phyloP scores from a whole-genome alignment of 2,329 filamentous ascomycete species.

The Aspergillus sp. region DNA sequence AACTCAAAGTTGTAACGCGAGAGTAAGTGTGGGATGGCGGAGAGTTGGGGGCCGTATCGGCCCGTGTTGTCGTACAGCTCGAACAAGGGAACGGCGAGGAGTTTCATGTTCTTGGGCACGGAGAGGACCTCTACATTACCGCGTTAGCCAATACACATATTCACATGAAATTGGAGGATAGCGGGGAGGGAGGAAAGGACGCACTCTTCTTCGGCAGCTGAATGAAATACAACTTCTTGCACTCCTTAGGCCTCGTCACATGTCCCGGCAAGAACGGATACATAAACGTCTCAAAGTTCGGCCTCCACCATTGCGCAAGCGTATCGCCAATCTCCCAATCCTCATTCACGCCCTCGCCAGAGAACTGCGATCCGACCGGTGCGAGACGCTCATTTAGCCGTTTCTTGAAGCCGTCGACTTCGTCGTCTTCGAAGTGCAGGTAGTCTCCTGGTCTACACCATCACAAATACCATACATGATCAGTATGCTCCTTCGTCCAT shows the following conservation, averaged over 20 bases:
- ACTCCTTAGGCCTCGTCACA: slow-evolving; percentile 94
- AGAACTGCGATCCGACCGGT: slow-evolving; percentile 73
- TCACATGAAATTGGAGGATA: not conserved
- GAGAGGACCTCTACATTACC: slow-evolving; percentile 69
- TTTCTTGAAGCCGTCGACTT: slow-evolving; percentile 89
- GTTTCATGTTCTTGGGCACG: slow-evolving; percentile 99
- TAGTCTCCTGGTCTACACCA: slow-evolving; percentile 73
- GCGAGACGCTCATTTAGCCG: slow-evolving; percentile 89
- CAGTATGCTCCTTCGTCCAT: not conserved
- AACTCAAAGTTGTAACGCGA: slow-evolving; percentile 98
- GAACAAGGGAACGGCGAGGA: slow-evolving; percentile 91
- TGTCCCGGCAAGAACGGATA: slow-evolving; percentile 97
- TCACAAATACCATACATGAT: not conserved
- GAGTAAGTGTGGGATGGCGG: slow-evolving; percentile 89
- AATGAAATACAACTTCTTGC: slow-evolving; percentile 98
- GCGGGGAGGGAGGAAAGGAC: slow-evolving; percentile 27
- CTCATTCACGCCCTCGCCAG: slow-evolving; percentile 79
- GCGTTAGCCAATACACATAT: not conserved
- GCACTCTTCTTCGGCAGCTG: slow-evolving; percentile 85
- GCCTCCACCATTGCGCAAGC: slow-evolving; percentile 95
- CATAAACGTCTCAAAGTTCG: slow-evolving; percentile 99
- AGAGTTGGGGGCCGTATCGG: slow-evolving; percentile 90
- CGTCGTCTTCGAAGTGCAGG: slow-evolving; percentile 75
- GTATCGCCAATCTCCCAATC: slow-evolving; percentile 96
- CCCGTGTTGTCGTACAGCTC: slow-evolving; percentile 97